Evolutionary conservation across 805 yeast species (phyloP).

Genomic region (Grigorovia transvaalensis): DNA sequence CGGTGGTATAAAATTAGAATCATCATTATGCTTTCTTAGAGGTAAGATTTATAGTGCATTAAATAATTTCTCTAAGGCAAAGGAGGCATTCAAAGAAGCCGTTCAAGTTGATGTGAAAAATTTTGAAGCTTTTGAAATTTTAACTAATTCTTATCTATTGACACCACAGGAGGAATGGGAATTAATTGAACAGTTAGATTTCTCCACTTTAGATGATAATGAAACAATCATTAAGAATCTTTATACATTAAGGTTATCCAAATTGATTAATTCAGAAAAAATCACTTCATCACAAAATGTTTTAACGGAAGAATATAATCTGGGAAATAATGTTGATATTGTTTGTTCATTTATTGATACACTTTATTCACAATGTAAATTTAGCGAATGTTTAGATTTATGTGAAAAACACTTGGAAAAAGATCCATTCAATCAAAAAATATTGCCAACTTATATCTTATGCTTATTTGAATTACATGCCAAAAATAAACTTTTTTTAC

Average conservation of each 20-base stretch:
- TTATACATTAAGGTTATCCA: conserved; percentile 67
- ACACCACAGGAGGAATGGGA: conserved; percentile 87
- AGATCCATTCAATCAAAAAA: conserved; percentile 63
- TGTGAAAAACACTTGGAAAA: conserved; percentile 50
- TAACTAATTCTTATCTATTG: conserved; percentile 59
- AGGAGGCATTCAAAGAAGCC: conserved; percentile 80
- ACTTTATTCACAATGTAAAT: conserved; percentile 64
- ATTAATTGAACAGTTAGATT: conserved; percentile 50
- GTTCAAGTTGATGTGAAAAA: conserved; percentile 81
- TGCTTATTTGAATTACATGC: conserved; percentile 79
- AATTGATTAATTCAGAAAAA: conserved; percentile 48
- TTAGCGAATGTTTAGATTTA: conserved; percentile 59
- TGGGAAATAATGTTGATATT: conserved; percentile 62
- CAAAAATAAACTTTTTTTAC: conserved; percentile 64
- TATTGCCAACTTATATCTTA: conserved; percentile 70
- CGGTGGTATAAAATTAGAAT: conserved; percentile 80
- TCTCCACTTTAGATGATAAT: conserved; percentile 56
- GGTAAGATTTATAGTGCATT: conserved; percentile 77
- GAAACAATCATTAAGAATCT: conserved; percentile 68
- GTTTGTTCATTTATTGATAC: conserved; percentile 58
- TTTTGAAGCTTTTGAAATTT: conserved; percentile 81
- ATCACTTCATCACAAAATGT: conserved; percentile 57
- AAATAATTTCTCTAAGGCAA: conserved; percentile 77
- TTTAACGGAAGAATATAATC: conserved; percentile 59
- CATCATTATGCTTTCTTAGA: conserved; percentile 75